Percentiles rank a stretch among this genome's conserved stretches.
Conservation (phyloP, 2,329 filamentous ascomycete species). For the Penicillium psychrosexuale region DNA sequence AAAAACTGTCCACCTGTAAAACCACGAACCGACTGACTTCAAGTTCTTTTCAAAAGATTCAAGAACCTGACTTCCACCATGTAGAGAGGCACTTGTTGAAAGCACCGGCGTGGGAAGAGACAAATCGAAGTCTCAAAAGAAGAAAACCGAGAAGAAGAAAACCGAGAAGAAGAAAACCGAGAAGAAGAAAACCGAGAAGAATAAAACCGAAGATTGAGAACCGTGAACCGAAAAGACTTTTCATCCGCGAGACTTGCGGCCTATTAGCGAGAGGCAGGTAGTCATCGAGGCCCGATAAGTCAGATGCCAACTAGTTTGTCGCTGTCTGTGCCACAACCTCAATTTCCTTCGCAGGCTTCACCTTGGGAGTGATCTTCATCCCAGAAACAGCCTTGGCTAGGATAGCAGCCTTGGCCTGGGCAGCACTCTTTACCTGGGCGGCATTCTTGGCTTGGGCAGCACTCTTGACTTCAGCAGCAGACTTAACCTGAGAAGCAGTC, state of each 20-base stretch:
- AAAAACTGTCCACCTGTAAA: neutral
- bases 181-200: neutral
- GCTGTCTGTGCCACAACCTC: neutral
- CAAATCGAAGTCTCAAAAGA: neutral
- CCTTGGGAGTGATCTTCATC: neutral
- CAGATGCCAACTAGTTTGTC: neutral
- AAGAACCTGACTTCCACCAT: neutral
- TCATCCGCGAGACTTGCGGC: neutral
- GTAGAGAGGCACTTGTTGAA: neutral
- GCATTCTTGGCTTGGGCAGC: neutral
- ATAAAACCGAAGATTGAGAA: neutral
- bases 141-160: neutral
- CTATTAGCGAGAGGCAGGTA: neutral
- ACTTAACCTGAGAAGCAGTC: neutral
- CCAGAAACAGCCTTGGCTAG: neutral
- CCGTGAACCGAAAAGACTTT: neutral
- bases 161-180: neutral
- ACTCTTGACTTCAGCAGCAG: neutral
- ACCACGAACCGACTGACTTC: neutral
- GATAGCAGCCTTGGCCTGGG: neutral
- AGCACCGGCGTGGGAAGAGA: neutral
- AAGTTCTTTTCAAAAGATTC: too few species aligned
- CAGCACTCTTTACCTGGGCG: neutral
- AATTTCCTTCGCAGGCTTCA: neutral
- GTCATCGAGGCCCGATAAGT: neutral